These are phyloP conservation scores for Glebionis coronaria DNA, from an alignment of 129 eudicot species.

Conservation along the genomic window DNA sequence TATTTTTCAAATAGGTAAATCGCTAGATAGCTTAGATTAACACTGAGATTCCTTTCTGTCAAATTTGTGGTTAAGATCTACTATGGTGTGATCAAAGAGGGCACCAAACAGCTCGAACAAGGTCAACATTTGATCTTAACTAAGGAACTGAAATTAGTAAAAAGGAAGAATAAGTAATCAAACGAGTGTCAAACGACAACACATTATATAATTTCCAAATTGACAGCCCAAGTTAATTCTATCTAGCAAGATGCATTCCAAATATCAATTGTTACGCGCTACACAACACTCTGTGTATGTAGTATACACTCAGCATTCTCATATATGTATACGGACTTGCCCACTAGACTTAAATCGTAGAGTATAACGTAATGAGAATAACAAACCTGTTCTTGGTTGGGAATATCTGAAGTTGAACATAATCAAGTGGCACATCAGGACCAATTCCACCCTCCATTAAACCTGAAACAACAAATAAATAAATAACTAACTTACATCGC, in stretches of 20 bases:
- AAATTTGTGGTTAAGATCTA: too few species aligned
- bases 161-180: background rate
- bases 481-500: background rate
- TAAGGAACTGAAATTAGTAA: too few species aligned
- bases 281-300: conserved; percentile 5
- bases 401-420: conserved; percentile 59
- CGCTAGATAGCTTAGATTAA: too few species aligned
- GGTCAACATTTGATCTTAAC: too few species aligned
- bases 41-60: too few species aligned
- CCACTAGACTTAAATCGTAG: background rate
- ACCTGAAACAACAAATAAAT: conserved; percentile 32
- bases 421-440: conserved; percentile 61
- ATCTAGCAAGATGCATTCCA: background rate
- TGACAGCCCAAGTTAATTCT: conserved; percentile 12
- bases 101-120: too few species aligned
- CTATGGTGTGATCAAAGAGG: too few species aligned
- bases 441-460: conserved; percentile 65
- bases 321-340: background rate
- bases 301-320: conserved; percentile 4
- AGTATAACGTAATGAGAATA: background rate
- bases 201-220: conserved; percentile 1
- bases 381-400: conserved; percentile 77
- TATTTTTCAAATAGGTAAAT: too few species aligned
- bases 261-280: background rate
- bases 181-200: background rate